Base-by-base conservation (phyloP, 2,329 filamentous ascomycete genomes). In the Penicillium sp. region DNA sequence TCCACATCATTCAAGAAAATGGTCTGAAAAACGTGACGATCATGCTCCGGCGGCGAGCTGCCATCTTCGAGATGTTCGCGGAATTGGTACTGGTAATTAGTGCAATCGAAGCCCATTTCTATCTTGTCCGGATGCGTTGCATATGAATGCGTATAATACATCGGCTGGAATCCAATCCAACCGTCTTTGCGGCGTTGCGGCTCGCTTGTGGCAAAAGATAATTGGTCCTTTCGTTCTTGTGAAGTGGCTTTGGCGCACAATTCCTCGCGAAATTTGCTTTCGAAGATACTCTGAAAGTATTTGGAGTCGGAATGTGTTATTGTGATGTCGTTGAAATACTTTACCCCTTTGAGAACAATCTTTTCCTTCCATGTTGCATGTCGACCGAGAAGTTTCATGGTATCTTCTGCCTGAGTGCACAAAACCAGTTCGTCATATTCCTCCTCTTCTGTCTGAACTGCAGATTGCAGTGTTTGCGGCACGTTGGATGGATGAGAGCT, bases 1-100 rank as follows among this genome's bases (percentile, higher is more conserved):
- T 80, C 71, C 3, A 78, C 71, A 45, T 83, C 81, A 65, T 84
- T 82, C 14, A 85, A 69, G 68, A 83, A 85, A 56, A 85, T 85
- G 0, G 82, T 84, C 62, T 91, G 87, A 67, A 88, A 90, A 16
- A 90, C 81, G 63, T 89, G 86, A 52, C 82, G 77, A 24, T 83
- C 79, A 52, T 81, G 79, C 0, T 78, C 76, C 0, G 58, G 62
- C 2, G 71, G 61, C 1, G 61, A 49, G 14, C 66, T 61, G 1
- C 64, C 65, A 23, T 66, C 60, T 4, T 64, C 65, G 14, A 71
- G 53, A 0, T 67, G 66, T 20, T 69, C 68, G 1, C 83, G 83
- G 60, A 91, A 87, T 66, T 90, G 87, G 46, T 85, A 80, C 67
- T 91, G 87, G 71, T 90, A 90, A 67, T 89, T 88, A 38, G 84